Conservation (phyloP, 306 rosid genomes). For the Elaeagnus macrophylla region DNA sequence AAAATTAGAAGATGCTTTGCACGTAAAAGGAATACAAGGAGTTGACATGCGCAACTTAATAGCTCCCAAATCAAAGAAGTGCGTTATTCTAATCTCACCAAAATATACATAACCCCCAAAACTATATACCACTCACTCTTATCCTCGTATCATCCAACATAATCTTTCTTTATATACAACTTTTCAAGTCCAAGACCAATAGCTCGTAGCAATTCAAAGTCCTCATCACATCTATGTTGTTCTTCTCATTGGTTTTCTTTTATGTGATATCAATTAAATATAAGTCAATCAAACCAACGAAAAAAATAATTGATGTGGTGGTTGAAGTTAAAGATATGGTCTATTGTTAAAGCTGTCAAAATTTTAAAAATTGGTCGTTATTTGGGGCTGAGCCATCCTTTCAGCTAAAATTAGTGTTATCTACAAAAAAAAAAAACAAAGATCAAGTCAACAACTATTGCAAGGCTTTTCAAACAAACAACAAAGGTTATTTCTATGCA, state of each 20-base stretch:
- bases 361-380: constrained; percentile 60
- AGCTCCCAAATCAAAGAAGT: constrained; percentile 45
- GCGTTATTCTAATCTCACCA: constrained; percentile 1
- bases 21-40: constrained; percentile 34
- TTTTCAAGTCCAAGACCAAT: constrained; percentile 23
- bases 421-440: constrained; percentile 61
- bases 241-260: constrained; percentile 32
- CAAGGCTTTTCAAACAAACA: constrained; percentile 61
- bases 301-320: constrained; percentile 42
- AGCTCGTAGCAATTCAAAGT: constrained; percentile 33
- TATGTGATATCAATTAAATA: constrained; percentile 19
- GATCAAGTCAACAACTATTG: constrained; percentile 59
- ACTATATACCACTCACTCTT: constrained; percentile 17
- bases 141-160: background rate
- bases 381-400: constrained; percentile 54
- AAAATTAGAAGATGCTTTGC: constrained; percentile 34
- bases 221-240: constrained; percentile 31
- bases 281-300: constrained; percentile 9
- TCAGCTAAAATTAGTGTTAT: constrained; percentile 68
- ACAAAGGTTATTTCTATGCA: constrained; percentile 65
- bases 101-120: constrained; percentile 2
- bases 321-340: constrained; percentile 76
- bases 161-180: constrained; percentile 6
- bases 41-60: constrained; percentile 32
- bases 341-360: constrained; percentile 77